phyloP scores from a whole-genome alignment of 2,329 filamentous ascomycete species.

The Incumbomyces delicatus region DNA sequence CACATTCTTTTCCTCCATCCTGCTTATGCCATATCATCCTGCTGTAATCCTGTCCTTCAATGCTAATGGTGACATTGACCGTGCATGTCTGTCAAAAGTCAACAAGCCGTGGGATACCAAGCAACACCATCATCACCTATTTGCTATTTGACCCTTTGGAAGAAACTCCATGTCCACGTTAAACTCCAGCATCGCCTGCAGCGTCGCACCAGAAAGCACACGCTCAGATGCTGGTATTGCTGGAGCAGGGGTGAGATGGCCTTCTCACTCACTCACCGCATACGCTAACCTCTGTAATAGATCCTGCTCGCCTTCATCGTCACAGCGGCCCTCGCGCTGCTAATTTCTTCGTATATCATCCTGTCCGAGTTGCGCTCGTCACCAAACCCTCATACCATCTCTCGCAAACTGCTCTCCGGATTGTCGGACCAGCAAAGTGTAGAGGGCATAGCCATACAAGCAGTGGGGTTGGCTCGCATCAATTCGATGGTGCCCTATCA shows the following conservation, averaged over 20 bases:
- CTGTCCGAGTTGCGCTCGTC: not conserved
- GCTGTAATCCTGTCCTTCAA: too few relatives aligned
- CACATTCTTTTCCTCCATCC: too few relatives aligned
- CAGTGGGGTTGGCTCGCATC: not conserved
- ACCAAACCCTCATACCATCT: not conserved
- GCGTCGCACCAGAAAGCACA: not conserved
- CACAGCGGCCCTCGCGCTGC: not conserved
- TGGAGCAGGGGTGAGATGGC: not conserved
- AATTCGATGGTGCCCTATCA: not conserved
- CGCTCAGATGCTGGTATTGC: not conserved
- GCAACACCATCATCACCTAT: too few relatives aligned
- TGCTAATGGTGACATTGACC: too few relatives aligned
- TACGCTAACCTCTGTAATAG: not conserved
- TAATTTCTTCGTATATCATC: not conserved
- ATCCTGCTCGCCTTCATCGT: slow-evolving; percentile 1
- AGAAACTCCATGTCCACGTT: not conserved
- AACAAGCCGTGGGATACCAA: too few relatives aligned
- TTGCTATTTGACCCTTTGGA: too few relatives aligned
- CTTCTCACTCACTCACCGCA: not conserved
- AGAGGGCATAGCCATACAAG: not conserved
- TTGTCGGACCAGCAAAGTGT: not conserved
- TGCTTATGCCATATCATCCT: too few relatives aligned
- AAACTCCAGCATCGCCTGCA: not conserved
- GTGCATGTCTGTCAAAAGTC: too few relatives aligned
- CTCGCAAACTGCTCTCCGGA: slow-evolving; percentile 1